Evolutionary conservation across 2,329 filamentous ascomycete species (phyloP).

Genomic region (Fonsecaea monophora): DNA sequence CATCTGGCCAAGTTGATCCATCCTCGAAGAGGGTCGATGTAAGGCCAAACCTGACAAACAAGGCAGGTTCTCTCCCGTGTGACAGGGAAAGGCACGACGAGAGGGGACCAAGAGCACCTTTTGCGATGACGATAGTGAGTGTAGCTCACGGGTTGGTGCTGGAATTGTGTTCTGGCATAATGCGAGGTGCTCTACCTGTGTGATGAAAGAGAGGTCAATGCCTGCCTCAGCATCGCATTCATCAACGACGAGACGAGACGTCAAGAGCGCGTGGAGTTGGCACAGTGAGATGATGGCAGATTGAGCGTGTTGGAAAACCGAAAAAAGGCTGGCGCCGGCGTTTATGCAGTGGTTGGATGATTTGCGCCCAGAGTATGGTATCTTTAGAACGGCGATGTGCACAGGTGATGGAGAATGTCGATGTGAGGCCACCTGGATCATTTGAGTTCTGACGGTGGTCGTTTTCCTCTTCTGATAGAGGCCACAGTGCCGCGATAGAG

Average conservation of each 20-base stretch:
- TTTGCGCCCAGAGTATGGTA: neutral
- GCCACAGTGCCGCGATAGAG: neutral
- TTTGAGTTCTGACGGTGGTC: neutral
- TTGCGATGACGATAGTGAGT: conserved; percentile 1
- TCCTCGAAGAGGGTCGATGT: neutral
- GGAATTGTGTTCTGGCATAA: neutral
- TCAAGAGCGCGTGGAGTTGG: neutral
- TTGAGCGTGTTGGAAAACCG: neutral
- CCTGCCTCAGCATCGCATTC: neutral
- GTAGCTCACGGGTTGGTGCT: neutral
- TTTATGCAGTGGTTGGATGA: neutral
- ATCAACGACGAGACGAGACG: neutral
- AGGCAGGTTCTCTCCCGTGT: neutral
- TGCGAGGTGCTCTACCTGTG: conserved; percentile 2
- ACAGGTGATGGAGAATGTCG: neutral
- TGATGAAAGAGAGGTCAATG: neutral
- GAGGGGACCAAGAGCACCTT: neutral
- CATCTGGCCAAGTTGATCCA: neutral
- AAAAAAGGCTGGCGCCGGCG: neutral
- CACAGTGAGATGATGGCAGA: neutral
- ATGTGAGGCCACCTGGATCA: neutral
- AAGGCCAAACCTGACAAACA: neutral
- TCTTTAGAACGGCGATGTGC: neutral
- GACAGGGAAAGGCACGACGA: neutral
- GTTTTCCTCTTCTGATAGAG: neutral